A percentile compares a stretch with the other conserved stretches of the same genome.
These are phyloP conservation scores for Pichia sp. DNA, from an alignment of 1,139 yeast species.

Conservation along the genomic window DNA sequence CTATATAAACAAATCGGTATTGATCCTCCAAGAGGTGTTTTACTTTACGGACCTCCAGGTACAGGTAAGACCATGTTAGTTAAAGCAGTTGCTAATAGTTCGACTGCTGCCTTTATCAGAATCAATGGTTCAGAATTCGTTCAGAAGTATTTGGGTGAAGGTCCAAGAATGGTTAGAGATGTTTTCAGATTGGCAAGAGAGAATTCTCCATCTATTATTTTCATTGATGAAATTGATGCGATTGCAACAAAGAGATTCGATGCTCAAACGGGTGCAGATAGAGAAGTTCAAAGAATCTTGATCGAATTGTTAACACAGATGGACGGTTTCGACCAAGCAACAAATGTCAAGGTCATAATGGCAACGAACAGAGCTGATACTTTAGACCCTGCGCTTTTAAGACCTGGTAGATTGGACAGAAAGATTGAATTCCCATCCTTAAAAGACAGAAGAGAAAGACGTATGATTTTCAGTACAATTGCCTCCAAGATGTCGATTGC, in stretches of 20 bases:
- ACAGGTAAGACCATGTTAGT: constrained; percentile 99
- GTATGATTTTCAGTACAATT: constrained; percentile 92
- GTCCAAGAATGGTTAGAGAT: constrained; percentile 99
- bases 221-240: constrained; percentile 98
- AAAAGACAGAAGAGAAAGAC: constrained; percentile 96
- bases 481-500: constrained; percentile 98
- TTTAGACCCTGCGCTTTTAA: constrained; percentile 91
- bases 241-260: constrained; percentile 99
- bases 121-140: constrained; percentile 98
- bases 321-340: constrained; percentile 98
- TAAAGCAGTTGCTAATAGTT: constrained; percentile 96
- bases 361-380: constrained; percentile 99
- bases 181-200: constrained; percentile 97
- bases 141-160: constrained; percentile 98
- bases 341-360: constrained; percentile 97
- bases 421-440: constrained; percentile 96
- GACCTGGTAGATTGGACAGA: constrained; percentile 99
- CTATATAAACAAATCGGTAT: constrained; percentile 97
- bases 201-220: constrained; percentile 94
- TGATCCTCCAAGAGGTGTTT: constrained; percentile 98
- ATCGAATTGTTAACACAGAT: constrained; percentile 95
- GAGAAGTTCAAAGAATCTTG: constrained; percentile 98
- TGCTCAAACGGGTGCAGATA: constrained; percentile 99
- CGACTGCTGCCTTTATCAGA: constrained; percentile 94
- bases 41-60: constrained; percentile 98